Percentiles rank a stretch among this genome's conserved stretches.
These are phyloP conservation scores for Dactylis glomerata DNA, from an alignment of 176 grass and related monocot species.

Conservation along the genomic window DNA sequence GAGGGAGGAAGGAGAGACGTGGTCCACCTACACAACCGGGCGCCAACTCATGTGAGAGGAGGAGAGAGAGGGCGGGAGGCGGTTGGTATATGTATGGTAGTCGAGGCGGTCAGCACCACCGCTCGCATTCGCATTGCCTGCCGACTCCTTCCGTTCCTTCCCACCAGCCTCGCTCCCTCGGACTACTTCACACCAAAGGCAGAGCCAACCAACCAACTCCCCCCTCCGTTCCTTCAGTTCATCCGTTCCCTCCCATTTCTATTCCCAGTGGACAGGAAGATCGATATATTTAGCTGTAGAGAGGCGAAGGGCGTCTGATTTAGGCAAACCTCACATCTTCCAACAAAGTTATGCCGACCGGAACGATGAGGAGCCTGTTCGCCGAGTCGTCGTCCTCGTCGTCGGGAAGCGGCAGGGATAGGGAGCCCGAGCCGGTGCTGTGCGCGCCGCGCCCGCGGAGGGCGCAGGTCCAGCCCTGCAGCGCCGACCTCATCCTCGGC, in stretches of 20 bases:
- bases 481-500: conserved; percentile 53
- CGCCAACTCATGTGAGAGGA: not conserved
- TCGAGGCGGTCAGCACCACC: conserved; percentile 31
- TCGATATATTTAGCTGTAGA: not conserved
- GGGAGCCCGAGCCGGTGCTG: conserved; percentile 36
- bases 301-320: not conserved
- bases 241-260: not conserved
- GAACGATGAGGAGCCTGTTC: conserved; percentile 29
- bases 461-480: conserved; percentile 38
- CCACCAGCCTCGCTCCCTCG: not conserved
- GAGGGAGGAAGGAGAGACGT: conserved; percentile 10
- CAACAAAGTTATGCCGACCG: conserved; percentile 19
- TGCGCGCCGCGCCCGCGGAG: conserved; percentile 44
- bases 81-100: conserved; percentile 45
- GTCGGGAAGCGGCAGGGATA: conserved; percentile 10
- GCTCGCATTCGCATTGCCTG: not conserved
- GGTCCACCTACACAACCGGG: conserved; percentile 33
- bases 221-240: conserved; percentile 26
- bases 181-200: not conserved
- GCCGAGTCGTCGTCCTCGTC: conserved; percentile 26
- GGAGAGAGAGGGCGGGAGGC: not conserved
- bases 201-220: not conserved
- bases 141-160: not conserved
- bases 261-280: not conserved
- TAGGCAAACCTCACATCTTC: not conserved